phyloP scores from a whole-genome alignment of 73 alveolate species.

The Tetrahymena borealis region DNA sequence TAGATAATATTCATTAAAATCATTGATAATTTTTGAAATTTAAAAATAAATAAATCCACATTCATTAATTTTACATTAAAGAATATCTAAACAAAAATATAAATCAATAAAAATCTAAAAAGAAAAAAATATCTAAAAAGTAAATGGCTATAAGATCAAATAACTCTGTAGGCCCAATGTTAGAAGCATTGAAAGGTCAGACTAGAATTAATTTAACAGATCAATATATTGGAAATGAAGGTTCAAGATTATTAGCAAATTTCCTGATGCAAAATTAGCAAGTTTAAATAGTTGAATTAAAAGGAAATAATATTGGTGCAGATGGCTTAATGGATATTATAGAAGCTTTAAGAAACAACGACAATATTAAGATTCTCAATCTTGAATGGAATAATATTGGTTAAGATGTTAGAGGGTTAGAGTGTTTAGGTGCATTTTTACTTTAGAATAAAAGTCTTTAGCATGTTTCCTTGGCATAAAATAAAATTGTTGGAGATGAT shows the following conservation, averaged over 20 bases:
- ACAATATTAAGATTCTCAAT: constrained; percentile 1
- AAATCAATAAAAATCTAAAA: not conserved
- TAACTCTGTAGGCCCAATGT: constrained; percentile 24
- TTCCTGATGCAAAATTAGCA: constrained; percentile 16
- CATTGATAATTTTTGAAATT: not conserved
- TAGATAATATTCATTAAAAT: not conserved
- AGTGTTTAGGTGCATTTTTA: constrained; percentile 30
- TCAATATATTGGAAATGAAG: constrained; percentile 42
- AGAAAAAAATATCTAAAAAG: not conserved
- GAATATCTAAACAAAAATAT: not conserved
- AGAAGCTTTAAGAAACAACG: constrained; percentile 30
- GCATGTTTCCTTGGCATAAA: constrained; percentile 10
- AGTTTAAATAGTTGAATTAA: constrained; percentile 27
- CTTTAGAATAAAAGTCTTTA: constrained; percentile 27
- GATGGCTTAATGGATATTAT: constrained; percentile 33
- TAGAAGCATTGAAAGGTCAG: constrained; percentile 13
- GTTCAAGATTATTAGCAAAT: constrained; percentile 29
- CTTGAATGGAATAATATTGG: constrained; percentile 59
- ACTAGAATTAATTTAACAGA: constrained; percentile 30
- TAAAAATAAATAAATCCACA: not conserved
- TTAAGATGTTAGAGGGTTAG: constrained; percentile 23
- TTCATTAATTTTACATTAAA: not conserved
- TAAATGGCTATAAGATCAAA: constrained; percentile 9
- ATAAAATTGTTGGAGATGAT: constrained; percentile 25
- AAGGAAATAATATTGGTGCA: constrained; percentile 46